A percentile compares a stretch with the other conserved stretches of the same genome.
These are phyloP conservation scores for Pichia norvegensis DNA, from an alignment of 1,139 yeast species.

Conservation along the genomic window DNA sequence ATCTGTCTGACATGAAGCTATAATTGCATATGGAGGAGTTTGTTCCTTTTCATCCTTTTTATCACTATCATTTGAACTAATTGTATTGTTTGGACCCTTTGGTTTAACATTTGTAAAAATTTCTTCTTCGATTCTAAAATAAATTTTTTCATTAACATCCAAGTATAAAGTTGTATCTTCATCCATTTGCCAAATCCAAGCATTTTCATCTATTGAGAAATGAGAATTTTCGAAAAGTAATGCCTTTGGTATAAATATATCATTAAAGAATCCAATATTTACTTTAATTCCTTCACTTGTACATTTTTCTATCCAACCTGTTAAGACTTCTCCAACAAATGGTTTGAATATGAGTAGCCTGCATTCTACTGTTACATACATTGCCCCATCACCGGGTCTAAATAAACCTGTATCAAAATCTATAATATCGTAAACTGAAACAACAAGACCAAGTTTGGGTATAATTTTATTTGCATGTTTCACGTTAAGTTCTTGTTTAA, in stretches of 20 bases:
- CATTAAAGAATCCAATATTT: slow-evolving; percentile 82
- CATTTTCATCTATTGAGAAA: slow-evolving; percentile 68
- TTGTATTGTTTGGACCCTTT: slow-evolving; percentile 38
- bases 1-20: slow-evolving; percentile 90
- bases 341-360: slow-evolving; percentile 84
- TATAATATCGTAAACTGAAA: slow-evolving; percentile 76
- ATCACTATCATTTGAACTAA: slow-evolving; percentile 5
- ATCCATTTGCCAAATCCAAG: slow-evolving; percentile 91
- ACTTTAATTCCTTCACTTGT: slow-evolving; percentile 80
- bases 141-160: slow-evolving; percentile 83
- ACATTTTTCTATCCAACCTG: slow-evolving; percentile 90
- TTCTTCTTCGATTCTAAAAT: slow-evolving; percentile 88
- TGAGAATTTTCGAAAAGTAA: slow-evolving; percentile 73
- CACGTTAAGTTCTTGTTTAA: slow-evolving; percentile 71
- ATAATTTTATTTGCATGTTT: slow-evolving; percentile 82
- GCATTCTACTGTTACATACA: slow-evolving; percentile 68
- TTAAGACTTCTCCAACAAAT: slow-evolving; percentile 85
- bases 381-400: slow-evolving; percentile 94
- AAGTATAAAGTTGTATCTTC: slow-evolving; percentile 67
- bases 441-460: slow-evolving; percentile 73
- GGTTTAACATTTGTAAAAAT: slow-evolving; percentile 78
- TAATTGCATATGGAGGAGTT: slow-evolving; percentile 68
- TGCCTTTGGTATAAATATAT: slow-evolving; percentile 77
- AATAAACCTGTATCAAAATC: slow-evolving; percentile 79
- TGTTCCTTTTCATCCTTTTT: slow-evolving; percentile 22